Evolutionary conservation across 768 basidiomycete species (phyloP).

Genomic region (Boletus subparvulus): DNA sequence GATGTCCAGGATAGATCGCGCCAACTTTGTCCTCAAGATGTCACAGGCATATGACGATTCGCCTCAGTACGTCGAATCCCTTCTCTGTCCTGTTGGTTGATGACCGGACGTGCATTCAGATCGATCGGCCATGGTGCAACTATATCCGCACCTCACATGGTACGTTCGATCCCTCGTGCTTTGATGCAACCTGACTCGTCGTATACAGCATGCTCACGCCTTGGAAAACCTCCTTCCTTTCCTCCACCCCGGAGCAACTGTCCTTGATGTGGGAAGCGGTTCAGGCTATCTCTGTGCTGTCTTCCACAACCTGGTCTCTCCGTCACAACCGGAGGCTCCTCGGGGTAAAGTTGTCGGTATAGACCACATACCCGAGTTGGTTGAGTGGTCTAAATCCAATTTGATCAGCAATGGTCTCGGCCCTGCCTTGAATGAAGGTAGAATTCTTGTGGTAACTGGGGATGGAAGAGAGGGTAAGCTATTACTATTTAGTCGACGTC

Average conservation of each 20-base stretch:
- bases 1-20: slow-evolving; percentile 68
- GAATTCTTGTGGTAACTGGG: slow-evolving; percentile 65
- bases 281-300: slow-evolving; percentile 87
- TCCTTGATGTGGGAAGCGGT: slow-evolving; percentile 89
- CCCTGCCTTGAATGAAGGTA: slow-evolving; percentile 47
- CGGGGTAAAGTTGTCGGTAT: slow-evolving; percentile 78
- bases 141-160: slow-evolving; percentile 97
- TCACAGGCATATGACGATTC: slow-evolving; percentile 72
- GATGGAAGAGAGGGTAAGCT: slow-evolving; percentile 75
- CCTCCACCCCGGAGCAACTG: slow-evolving; percentile 65
- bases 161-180: slow-evolving; percentile 25
- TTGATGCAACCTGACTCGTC: background rate
- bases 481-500: background rate
- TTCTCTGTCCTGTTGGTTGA: slow-evolving; percentile 12
- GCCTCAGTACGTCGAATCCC: slow-evolving; percentile 55
- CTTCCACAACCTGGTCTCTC: slow-evolving; percentile 66
- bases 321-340: slow-evolving; percentile 9
- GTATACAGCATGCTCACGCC: slow-evolving; percentile 82
- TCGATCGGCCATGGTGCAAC: slow-evolving; percentile 83
- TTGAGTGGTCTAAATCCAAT: slow-evolving; percentile 68
- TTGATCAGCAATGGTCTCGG: slow-evolving; percentile 65
- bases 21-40: slow-evolving; percentile 56
- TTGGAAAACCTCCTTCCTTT: slow-evolving; percentile 72
- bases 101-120: slow-evolving; percentile 36
- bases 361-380: slow-evolving; percentile 84